These are phyloP conservation scores for Sclerotinia borealis DNA, from an alignment of 2,329 filamentous ascomycete species.

Conservation along the genomic window DNA sequence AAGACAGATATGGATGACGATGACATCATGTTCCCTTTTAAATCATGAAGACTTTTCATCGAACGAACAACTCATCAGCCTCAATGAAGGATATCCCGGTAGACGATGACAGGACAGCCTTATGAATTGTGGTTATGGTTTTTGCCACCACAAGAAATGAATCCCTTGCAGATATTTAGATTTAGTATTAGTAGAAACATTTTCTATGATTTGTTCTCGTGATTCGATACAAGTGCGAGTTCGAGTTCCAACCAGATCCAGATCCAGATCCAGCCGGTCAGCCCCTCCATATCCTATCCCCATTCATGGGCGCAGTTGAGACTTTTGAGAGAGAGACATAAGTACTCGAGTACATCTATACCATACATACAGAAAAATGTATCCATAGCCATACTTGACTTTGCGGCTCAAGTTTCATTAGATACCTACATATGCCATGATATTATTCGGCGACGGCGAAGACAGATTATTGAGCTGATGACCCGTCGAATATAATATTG, in stretches of 20 bases:
- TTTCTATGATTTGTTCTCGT: background rate
- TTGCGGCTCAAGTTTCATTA: background rate
- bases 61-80: conserved; percentile 1
- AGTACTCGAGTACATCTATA: background rate
- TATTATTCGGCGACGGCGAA: too few relatives aligned
- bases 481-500: too few relatives aligned
- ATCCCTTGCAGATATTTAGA: background rate
- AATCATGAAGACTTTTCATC: background rate
- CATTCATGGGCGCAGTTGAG: background rate
- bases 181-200: too few relatives aligned
- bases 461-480: too few relatives aligned
- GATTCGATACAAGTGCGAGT: background rate
- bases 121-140: background rate
- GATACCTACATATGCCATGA: too few relatives aligned
- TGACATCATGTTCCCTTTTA: background rate
- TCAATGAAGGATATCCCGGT: background rate
- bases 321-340: too few relatives aligned
- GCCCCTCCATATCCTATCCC: background rate
- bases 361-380: too few relatives aligned
- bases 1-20: background rate
- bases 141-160: background rate
- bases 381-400: too few relatives aligned
- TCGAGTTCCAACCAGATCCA: background rate
- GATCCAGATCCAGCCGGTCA: too few relatives aligned
- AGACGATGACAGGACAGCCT: background rate